A percentile compares a stretch with the other conserved stretches of the same genome.
Conservation (phyloP, 1,139 yeast genomes). For the Suhomyces guaymorum region DNA sequence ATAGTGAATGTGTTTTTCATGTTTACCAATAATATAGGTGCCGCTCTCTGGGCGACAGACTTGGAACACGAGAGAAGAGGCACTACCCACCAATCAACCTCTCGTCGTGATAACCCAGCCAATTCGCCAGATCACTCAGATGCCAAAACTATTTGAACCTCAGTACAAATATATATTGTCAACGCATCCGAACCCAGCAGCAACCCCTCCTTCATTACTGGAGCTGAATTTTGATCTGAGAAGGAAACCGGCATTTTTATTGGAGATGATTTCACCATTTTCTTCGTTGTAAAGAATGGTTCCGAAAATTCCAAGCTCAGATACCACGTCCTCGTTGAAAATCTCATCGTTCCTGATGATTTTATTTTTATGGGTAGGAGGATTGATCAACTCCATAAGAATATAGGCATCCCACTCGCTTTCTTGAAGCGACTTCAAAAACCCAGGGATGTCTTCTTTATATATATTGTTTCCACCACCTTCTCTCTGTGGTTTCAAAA, state of each 20-base stretch:
- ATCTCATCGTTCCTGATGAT: constrained; percentile 69
- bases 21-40: constrained; percentile 69
- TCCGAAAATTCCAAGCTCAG: constrained; percentile 92
- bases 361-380: constrained; percentile 65
- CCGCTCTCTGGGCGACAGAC: constrained; percentile 67
- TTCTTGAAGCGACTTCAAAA: constrained; percentile 61
- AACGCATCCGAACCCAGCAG: constrained; percentile 97
- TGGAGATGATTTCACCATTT: constrained; percentile 55
- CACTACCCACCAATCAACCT: too few species aligned
- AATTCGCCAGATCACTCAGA: constrained; percentile 3
- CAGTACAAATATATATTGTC: constrained; percentile 64
- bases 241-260: constrained; percentile 79
- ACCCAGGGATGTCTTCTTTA: constrained; percentile 77
- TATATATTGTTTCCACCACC: constrained; percentile 94
- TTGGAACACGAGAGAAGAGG: constrained; percentile 26
- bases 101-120: too few species aligned
- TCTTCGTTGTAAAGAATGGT: constrained; percentile 71
- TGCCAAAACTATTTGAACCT: background rate
- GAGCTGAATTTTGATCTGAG: constrained; percentile 83
- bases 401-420: constrained; percentile 88
- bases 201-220: constrained; percentile 96
- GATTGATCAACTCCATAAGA: constrained; percentile 87
- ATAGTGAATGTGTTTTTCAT: constrained; percentile 58
- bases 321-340: constrained; percentile 67
- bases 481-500: constrained; percentile 94